A percentile compares a stretch with the other conserved stretches of the same genome.
Evolutionary conservation across 805 yeast genomes (phyloP).

Genomic region (Ascoidea asiatica): DNA sequence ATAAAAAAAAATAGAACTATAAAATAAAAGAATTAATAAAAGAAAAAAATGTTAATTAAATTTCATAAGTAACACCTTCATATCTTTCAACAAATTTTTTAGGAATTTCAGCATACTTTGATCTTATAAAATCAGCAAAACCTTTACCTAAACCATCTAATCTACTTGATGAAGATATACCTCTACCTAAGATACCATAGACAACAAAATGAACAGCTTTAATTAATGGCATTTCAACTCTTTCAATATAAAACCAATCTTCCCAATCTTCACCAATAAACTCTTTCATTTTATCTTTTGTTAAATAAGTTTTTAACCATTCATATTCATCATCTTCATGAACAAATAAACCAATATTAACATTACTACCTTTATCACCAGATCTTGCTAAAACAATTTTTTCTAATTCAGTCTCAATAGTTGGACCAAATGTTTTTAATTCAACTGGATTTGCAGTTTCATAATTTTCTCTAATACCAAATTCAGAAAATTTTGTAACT

Average conservation of each 20-base stretch:
- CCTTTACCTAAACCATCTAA: constrained; percentile 12
- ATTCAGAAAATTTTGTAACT: constrained; percentile 2
- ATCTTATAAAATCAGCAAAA: constrained; percentile 9
- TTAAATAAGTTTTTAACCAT: constrained; percentile 10
- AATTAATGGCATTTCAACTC: constrained; percentile 12
- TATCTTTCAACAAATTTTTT: constrained; percentile 6
- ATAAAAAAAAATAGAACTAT: too few species aligned
- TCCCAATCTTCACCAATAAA: constrained; percentile 12
- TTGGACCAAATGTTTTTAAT: constrained; percentile 8
- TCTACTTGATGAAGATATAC: constrained; percentile 11
- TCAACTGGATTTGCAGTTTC: constrained; percentile 8
- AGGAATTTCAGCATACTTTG: constrained; percentile 7
- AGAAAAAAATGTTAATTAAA: neutral
- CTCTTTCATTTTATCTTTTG: constrained; percentile 4
- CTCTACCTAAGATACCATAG: constrained; percentile 12
- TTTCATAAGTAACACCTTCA: constrained; percentile 4
- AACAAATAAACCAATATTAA: constrained; percentile 12
- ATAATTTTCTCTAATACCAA: constrained; percentile 2
- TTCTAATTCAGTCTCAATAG: constrained; percentile 7
- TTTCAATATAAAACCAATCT: constrained; percentile 9
- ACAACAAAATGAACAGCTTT: constrained; percentile 13
- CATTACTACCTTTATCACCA: constrained; percentile 12
- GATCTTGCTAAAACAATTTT: constrained; percentile 11
- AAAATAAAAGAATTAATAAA: too few species aligned
- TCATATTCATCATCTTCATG: constrained; percentile 11